Evolutionary conservation across 177 flowering plant species (phyloP).

Genomic region (Telopea speciosissima): DNA sequence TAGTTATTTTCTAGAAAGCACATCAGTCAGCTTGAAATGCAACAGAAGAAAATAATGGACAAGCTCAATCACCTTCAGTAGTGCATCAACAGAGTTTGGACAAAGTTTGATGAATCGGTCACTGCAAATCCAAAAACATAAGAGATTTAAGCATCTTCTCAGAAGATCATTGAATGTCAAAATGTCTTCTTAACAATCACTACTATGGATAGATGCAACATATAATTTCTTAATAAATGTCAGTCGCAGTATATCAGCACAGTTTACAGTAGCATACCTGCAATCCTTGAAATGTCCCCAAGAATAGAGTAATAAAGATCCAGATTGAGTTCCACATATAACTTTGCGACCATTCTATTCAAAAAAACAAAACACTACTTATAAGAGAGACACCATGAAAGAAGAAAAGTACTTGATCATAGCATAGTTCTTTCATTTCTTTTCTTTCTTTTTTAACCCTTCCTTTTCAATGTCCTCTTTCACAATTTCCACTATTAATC

Average conservation of each 20-base stretch:
- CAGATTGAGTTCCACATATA: conserved; percentile 80
- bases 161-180: background rate
- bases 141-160: background rate
- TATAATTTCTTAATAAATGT: background rate
- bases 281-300: conserved; percentile 96
- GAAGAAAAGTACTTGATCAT: background rate
- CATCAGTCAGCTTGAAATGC: background rate
- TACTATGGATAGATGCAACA: background rate
- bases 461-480: background rate
- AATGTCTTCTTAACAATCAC: background rate
- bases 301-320: conserved; percentile 70
- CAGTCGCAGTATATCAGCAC: background rate
- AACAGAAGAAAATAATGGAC: conserved; percentile 1
- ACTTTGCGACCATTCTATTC: conserved; percentile 88
- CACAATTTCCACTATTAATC: no score
- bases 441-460: background rate
- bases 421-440: no score
- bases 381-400: background rate
- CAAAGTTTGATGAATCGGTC: conserved; percentile 77
- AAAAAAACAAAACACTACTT: background rate
- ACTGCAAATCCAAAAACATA: conserved; percentile 39
- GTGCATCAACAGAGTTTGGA: conserved; percentile 67
- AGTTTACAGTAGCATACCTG: conserved; percentile 47
- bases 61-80: conserved; percentile 59
- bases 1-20: background rate